These are phyloP conservation scores for Wickerhamomyces sp. DNA, from an alignment of 1,139 yeast genomes.

Conservation along the genomic window DNA sequence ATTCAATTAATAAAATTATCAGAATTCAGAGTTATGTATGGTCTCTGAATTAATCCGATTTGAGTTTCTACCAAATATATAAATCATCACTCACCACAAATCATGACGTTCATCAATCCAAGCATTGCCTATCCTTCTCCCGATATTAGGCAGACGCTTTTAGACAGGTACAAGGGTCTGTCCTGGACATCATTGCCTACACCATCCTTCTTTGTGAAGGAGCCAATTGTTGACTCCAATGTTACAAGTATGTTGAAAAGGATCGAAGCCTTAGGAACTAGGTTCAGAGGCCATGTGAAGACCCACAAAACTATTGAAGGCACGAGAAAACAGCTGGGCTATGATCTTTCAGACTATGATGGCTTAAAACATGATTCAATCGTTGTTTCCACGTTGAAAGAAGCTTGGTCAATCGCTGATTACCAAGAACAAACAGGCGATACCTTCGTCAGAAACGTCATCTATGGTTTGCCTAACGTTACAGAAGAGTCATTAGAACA, in stretches of 20 bases:
- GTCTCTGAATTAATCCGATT: too few relatives aligned
- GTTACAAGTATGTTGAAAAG: constrained; percentile 37
- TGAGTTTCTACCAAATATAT: too few relatives aligned
- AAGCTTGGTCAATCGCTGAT: constrained; percentile 54
- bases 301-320: constrained; percentile 63
- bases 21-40: too few relatives aligned
- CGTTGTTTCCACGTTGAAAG: constrained; percentile 69
- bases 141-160: constrained; percentile 7
- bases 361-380: constrained; percentile 38
- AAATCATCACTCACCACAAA: too few relatives aligned
- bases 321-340: constrained; percentile 40
- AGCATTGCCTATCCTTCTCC: constrained; percentile 14
- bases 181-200: constrained; percentile 42
- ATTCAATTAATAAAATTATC: too few relatives aligned
- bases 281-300: constrained; percentile 67
- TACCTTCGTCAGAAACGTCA: constrained; percentile 51
- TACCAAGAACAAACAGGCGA: constrained; percentile 33
- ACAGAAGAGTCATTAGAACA: constrained; percentile 46
- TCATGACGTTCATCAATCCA: constrained; percentile 12
- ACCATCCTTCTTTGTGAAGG: constrained; percentile 47
- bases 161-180: constrained; percentile 26
- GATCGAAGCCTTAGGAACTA: constrained; percentile 16
- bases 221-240: constrained; percentile 32
- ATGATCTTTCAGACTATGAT: constrained; percentile 36
- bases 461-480: constrained; percentile 68